Evolutionary conservation across 352 stramenopile genomes (phyloP), one percentile per base, ranked within the genome.

Genomic region (Globisporangium camurandrum): DNA sequence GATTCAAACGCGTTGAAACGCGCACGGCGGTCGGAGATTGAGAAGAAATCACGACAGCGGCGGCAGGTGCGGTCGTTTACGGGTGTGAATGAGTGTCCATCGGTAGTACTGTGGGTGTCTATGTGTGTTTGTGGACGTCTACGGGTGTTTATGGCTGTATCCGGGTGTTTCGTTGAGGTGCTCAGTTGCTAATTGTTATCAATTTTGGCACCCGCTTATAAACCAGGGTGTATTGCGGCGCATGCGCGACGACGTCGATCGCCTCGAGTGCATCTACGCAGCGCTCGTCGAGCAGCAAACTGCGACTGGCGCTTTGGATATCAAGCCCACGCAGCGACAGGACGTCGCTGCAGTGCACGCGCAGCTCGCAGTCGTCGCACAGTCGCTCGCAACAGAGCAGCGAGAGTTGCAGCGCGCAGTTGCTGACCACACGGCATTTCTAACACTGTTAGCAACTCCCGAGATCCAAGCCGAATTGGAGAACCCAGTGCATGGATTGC

Each of bases 201-300:
- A n/a, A n/a, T n/a, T n/a, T n/a, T n/a, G n/a, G 33, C 23, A 41
- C 23, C 20, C 36, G 8, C 8, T 14, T 34, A 31, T 43, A 46
- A 9, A 8, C 17, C 14, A 71, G 60, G 61, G 61, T 17, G 39
- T 62, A 23, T 33, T 73, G 19, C 46, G 59, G 11, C 54, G 61
- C 23, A 85, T 87, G 75, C 71, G 72, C 14, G 60, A 80, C 27
- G 64, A 87, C 20, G 53, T 83, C 19, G 59, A 68, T 50, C 64
- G 61, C 16, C 62, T 85, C 26, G 68, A 87, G 54, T 59, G 54
- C 17, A 14, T 75, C 39, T 81, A 81, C 46, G 40, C 51, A 0
- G 46, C 59, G 0, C 60, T 86, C 28, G 16, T 59, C 27, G 50
- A 56, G 46, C 57, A 57, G 44, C 66, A 62, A 53, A 44, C 41